These are phyloP conservation scores for Leptographium radiaticola DNA, from an alignment of 2,329 filamentous ascomycete species.

Conservation along the genomic window DNA sequence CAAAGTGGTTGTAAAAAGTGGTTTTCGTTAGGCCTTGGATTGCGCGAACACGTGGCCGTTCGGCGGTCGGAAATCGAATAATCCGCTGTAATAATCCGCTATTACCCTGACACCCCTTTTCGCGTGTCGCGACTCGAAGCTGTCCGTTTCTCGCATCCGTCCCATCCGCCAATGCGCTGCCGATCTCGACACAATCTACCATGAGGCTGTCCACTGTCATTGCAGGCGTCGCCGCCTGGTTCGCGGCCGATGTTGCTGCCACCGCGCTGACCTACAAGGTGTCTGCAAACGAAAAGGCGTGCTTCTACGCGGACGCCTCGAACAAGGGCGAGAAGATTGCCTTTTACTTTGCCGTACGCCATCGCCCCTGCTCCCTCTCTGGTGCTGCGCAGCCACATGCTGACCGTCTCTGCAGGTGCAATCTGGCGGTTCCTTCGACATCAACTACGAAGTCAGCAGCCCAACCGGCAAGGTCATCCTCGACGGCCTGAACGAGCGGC, in stretches of 20 bases:
- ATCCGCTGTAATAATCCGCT: conserved; percentile 5
- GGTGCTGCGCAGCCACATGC: neutral
- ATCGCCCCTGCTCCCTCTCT: neutral
- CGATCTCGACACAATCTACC: conserved; percentile 14
- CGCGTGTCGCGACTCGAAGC: too few relatives aligned
- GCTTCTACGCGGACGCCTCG: conserved; percentile 78
- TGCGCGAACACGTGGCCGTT: neutral
- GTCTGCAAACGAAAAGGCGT: conserved; percentile 80
- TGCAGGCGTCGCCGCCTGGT: conserved; percentile 56
- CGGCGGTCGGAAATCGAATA: conserved; percentile 7
- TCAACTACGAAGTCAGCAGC: conserved; percentile 81
- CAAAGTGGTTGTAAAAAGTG: too few relatives aligned
- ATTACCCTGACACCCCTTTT: neutral
- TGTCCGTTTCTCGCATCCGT: too few relatives aligned
- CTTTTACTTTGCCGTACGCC: conserved; percentile 90
- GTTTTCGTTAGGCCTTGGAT: too few relatives aligned
- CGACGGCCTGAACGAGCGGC: conserved; percentile 78
- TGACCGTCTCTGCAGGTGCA: conserved; percentile 52
- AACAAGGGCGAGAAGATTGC: conserved; percentile 77
- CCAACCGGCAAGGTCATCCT: conserved; percentile 72
- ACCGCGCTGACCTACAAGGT: conserved; percentile 94
- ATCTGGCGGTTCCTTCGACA: conserved; percentile 94
- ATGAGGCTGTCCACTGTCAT: conserved; percentile 56
- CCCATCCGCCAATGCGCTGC: neutral
- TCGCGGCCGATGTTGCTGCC: conserved; percentile 59